Evolutionary conservation across 1,284 basidiomycete species (phyloP).

Genomic region (Trichosporon sp.): DNA sequence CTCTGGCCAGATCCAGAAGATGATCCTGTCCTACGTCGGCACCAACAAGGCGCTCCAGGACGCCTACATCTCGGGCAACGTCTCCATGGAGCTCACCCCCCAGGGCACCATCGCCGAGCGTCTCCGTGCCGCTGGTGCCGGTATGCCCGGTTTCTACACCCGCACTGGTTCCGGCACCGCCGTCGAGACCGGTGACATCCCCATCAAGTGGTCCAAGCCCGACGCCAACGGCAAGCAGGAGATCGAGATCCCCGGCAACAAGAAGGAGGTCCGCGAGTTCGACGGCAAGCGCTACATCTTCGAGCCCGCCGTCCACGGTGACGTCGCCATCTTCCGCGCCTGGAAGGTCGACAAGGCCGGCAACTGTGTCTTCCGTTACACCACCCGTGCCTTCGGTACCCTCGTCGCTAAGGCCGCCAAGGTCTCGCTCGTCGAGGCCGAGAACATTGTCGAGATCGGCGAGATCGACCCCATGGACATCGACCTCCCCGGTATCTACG

Average conservation of each 20-base stretch:
- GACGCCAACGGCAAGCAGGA: constrained; percentile 39
- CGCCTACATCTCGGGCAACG: constrained; percentile 72
- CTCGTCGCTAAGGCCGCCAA: constrained; percentile 87
- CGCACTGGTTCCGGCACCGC: constrained; percentile 87
- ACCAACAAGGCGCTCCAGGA: constrained; percentile 53
- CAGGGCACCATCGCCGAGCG: constrained; percentile 91
- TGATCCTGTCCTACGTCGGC: constrained; percentile 84
- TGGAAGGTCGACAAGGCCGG: constrained; percentile 94
- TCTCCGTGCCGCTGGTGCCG: constrained; percentile 84
- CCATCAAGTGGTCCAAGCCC: constrained; percentile 46
- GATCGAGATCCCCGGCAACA: constrained; percentile 64
- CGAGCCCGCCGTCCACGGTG: constrained; percentile 79
- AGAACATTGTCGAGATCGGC: constrained; percentile 84
- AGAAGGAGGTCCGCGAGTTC: constrained; percentile 75
- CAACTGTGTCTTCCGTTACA: constrained; percentile 80
- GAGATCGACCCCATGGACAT: constrained; percentile 77
- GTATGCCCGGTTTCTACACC: constrained; percentile 94
- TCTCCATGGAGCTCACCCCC: constrained; percentile 81
- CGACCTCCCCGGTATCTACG: constrained; percentile 76
- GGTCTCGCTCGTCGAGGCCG: constrained; percentile 88
- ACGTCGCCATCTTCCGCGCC: constrained; percentile 83
- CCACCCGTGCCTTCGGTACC: constrained; percentile 81
- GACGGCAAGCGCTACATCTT: constrained; percentile 78
- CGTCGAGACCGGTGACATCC: constrained; percentile 67
- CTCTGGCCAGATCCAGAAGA: constrained; percentile 67